A percentile compares a stretch with the other conserved stretches of the same genome.
These are phyloP conservation scores for Trichosporon asahii DNA, from an alignment of 1,284 basidiomycete species.

Conservation along the genomic window DNA sequence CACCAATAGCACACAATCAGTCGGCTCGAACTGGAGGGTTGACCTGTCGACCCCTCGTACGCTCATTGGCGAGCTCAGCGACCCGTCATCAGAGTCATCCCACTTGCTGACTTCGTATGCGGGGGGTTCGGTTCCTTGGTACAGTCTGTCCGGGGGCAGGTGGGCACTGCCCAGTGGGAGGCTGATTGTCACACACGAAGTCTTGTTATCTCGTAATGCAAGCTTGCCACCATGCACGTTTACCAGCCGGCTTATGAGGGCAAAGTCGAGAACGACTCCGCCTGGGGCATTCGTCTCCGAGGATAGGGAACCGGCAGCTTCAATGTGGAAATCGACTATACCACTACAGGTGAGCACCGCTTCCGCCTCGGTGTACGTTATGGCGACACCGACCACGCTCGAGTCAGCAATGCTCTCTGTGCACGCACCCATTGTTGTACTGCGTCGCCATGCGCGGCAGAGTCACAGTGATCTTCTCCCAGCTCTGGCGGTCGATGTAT, in stretches of 20 bases:
- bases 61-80: not conserved
- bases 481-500: slow-evolving; percentile 51
- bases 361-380: slow-evolving; percentile 30
- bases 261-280: too few species aligned
- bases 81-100: not conserved
- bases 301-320: slow-evolving; percentile 18
- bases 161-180: slow-evolving; percentile 44
- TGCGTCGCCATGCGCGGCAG: slow-evolving; percentile 51
- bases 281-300: too few species aligned
- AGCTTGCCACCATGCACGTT: slow-evolving; percentile 53
- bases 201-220: slow-evolving; percentile 47
- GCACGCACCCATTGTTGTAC: slow-evolving; percentile 21
- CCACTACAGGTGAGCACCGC: slow-evolving; percentile 49
- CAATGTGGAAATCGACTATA: slow-evolving; percentile 51
- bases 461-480: slow-evolving; percentile 54
- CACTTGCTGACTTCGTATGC: too few species aligned
- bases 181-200: slow-evolving; percentile 36
- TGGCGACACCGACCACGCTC: slow-evolving; percentile 30
- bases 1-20: slow-evolving; percentile 46
- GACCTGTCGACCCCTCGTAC: too few species aligned
- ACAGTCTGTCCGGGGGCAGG: slow-evolving; percentile 36
- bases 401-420: slow-evolving; percentile 20
- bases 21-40: slow-evolving; percentile 40
- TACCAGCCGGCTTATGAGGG: slow-evolving; percentile 47
- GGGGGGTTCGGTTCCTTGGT: slow-evolving; percentile 17